Conservation (phyloP, 176 grass and related monocot species). For the Carex pumila region DNA sequence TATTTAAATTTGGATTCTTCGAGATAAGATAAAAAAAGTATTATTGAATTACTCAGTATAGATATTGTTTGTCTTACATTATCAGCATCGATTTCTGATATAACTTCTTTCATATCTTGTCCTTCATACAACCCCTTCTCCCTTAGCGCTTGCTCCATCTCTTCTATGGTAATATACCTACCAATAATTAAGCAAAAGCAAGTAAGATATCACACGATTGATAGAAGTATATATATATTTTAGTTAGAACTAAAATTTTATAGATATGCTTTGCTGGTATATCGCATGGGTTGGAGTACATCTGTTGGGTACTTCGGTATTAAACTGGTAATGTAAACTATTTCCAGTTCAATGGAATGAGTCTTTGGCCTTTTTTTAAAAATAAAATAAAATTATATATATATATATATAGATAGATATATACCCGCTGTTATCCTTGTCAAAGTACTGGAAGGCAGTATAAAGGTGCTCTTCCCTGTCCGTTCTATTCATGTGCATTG, state of each 20-base stretch:
- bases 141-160: slow-evolving; percentile 74
- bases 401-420: slow-evolving; percentile 2
- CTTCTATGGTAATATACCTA: slow-evolving; percentile 77
- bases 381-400: too few species aligned
- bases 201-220: neutral
- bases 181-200: neutral
- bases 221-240: neutral
- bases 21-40: neutral
- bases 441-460: slow-evolving; percentile 79
- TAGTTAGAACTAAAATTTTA: neutral
- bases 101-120: slow-evolving; percentile 77
- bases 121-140: slow-evolving; percentile 73
- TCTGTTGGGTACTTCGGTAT: too few species aligned
- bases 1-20: neutral
- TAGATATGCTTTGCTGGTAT: too few species aligned
- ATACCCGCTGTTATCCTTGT: slow-evolving; percentile 82
- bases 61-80: slow-evolving; percentile 41
- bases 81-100: slow-evolving; percentile 68
- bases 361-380: too few species aligned
- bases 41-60: neutral
- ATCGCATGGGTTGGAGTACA: too few species aligned
- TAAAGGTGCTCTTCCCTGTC: slow-evolving; percentile 81
- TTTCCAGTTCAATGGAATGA: too few species aligned
- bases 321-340: too few species aligned
- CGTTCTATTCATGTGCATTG: slow-evolving; percentile 89